phyloP scores from a whole-genome alignment of 495 filamentous ascomycete genomes.

The Bacidia rubella region DNA sequence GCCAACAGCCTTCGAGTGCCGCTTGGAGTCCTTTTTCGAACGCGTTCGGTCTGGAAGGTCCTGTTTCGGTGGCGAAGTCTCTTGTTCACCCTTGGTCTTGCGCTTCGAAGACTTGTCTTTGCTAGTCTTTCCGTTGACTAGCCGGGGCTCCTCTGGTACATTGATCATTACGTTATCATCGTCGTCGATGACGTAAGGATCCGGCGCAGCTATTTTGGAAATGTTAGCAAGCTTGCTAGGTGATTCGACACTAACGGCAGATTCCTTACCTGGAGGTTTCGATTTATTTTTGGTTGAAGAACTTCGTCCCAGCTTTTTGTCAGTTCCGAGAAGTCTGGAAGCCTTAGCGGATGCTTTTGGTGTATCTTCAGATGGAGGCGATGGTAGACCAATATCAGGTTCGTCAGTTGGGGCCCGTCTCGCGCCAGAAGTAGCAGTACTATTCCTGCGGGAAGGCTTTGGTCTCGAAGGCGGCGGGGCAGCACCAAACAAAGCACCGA shows the following conservation, averaged over 20 bases:
- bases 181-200: conserved; percentile 46
- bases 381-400: conserved; percentile 35
- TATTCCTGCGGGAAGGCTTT: conserved; percentile 34
- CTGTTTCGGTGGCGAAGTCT: conserved; percentile 5
- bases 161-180: conserved; percentile 48
- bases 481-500: conserved; percentile 34
- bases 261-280: conserved; percentile 28
- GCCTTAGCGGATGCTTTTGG: conserved; percentile 40
- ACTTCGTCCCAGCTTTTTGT: conserved; percentile 25
- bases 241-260: not conserved
- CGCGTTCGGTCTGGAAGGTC: conserved; percentile 12
- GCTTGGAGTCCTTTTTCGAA: conserved; percentile 14
- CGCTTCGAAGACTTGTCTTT: conserved; percentile 26
- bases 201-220: conserved; percentile 29
- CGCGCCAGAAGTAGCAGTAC: conserved; percentile 23
- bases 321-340: conserved; percentile 45
- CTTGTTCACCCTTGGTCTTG: conserved; percentile 27
- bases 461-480: conserved; percentile 32
- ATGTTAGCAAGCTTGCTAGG: conserved; percentile 4
- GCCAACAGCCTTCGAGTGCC: conserved; percentile 16
- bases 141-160: conserved; percentile 28
- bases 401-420: conserved; percentile 38
- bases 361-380: conserved; percentile 39
- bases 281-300: conserved; percentile 25
- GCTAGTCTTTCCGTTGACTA: conserved; percentile 18